Conservation (phyloP, 2,329 filamentous ascomycete species). For the Colletotrichum sp. region DNA sequence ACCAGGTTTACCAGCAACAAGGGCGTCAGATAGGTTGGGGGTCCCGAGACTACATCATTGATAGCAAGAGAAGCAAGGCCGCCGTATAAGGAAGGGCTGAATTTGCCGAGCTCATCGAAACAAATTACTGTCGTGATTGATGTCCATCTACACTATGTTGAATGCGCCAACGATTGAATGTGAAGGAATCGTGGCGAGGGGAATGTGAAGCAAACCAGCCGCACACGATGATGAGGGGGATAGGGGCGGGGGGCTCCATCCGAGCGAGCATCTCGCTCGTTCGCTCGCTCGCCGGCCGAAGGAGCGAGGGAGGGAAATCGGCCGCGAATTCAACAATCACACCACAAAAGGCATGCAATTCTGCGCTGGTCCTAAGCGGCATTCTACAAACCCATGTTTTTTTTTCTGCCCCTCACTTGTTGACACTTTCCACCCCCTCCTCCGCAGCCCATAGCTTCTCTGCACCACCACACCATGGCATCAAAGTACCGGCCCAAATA, state of each 20-base stretch:
- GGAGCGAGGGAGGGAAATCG: background rate
- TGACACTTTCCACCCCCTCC: background rate
- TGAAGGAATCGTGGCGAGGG: background rate
- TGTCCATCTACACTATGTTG: background rate
- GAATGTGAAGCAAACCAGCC: background rate
- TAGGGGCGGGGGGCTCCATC: background rate
- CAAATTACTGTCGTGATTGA: background rate
- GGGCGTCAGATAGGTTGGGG: constrained; percentile 1
- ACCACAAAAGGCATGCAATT: background rate
- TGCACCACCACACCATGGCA: background rate
- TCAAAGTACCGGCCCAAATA: background rate
- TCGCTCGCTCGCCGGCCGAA: background rate
- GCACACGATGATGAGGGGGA: background rate
- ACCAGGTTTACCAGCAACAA: constrained; percentile 15
- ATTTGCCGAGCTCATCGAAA: background rate
- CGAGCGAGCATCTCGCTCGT: background rate
- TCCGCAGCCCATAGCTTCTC: background rate
- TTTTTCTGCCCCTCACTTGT: background rate
- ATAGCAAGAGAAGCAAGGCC: constrained; percentile 8
- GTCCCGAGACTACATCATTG: constrained; percentile 9
- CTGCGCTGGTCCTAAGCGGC: background rate
- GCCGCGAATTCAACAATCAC: background rate
- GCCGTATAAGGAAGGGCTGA: background rate
- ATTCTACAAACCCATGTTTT: background rate
- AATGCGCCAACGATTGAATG: background rate